Conservation (phyloP, 2,329 filamentous ascomycete genomes). For the Trichoderma breve region DNA sequence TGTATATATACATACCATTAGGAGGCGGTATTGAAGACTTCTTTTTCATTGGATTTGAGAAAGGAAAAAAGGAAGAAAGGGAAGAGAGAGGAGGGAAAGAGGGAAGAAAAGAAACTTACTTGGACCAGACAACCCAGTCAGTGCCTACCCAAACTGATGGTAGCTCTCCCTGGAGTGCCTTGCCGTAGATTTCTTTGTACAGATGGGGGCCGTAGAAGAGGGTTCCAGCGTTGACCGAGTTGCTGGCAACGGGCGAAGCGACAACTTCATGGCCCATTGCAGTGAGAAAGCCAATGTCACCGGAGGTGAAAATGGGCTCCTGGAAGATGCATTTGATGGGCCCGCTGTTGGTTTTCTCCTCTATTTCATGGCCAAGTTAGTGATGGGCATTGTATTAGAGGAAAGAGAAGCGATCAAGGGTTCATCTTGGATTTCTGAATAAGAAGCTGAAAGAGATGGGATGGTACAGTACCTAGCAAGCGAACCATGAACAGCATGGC, state of each 20-base stretch:
- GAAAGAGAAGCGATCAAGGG: background rate
- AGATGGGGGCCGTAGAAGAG: slow-evolving; percentile 64
- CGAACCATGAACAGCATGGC: slow-evolving; percentile 49
- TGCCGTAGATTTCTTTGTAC: slow-evolving; percentile 52
- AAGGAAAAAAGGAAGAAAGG: background rate
- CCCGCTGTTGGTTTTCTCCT: background rate
- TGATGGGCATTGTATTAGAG: background rate
- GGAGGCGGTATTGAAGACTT: background rate
- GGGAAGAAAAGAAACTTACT: slow-evolving; percentile 35
- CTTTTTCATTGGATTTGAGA: background rate
- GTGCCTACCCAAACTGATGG: slow-evolving; percentile 61
- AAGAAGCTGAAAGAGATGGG: background rate
- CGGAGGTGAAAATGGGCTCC: slow-evolving; percentile 51
- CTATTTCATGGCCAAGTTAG: background rate
- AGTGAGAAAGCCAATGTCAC: slow-evolving; percentile 51
- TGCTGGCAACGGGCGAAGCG: slow-evolving; percentile 52
- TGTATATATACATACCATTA: background rate
- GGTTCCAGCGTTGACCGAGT: slow-evolving; percentile 45
- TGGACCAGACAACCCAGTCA: slow-evolving; percentile 49
- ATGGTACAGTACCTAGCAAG: slow-evolving; percentile 41
- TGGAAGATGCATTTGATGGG: slow-evolving; percentile 49
- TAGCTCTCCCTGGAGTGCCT: slow-evolving; percentile 43
- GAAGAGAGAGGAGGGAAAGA: too few relatives aligned
- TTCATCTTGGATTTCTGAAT: background rate
- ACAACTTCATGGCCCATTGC: slow-evolving; percentile 42